Conservation (phyloP, 208 protist species). For the Trypanosoma melophagium region DNA sequence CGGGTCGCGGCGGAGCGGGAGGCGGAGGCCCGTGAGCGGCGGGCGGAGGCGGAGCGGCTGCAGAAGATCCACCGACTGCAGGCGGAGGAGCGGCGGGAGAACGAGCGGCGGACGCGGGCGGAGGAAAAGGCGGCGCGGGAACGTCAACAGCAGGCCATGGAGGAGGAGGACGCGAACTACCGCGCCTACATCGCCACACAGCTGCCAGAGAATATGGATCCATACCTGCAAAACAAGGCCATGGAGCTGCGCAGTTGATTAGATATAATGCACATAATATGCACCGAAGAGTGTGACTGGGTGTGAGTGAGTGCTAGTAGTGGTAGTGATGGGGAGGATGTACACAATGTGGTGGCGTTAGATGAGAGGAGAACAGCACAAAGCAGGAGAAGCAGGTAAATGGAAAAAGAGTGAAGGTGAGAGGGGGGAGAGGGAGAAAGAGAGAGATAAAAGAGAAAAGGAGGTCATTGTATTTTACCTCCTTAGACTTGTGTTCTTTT, state of each 20-base stretch:
- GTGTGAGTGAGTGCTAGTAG: slow-evolving; percentile 1
- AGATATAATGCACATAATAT: not conserved
- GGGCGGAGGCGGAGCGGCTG: slow-evolving; percentile 41
- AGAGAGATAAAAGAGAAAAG: not conserved
- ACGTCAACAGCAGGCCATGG: slow-evolving; percentile 33
- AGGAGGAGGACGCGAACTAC: slow-evolving; percentile 59
- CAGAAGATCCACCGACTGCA: slow-evolving; percentile 61
- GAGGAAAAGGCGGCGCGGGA: slow-evolving; percentile 38
- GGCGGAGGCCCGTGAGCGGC: slow-evolving; percentile 34
- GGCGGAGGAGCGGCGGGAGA: slow-evolving; percentile 64
- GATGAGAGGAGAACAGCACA: not conserved
- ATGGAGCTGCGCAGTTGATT: slow-evolving; percentile 31
- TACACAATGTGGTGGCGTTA: not conserved
- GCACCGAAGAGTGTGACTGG: not conserved
- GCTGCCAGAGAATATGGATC: slow-evolving; percentile 62
- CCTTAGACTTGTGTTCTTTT: not conserved
- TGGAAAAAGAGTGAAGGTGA: not conserved
- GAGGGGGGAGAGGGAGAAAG: not conserved
- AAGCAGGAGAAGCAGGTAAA: not conserved
- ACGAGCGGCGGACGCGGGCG: slow-evolving; percentile 40
- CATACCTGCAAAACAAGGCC: slow-evolving; percentile 51
- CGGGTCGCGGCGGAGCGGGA: slow-evolving; percentile 42
- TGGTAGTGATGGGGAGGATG: slow-evolving; percentile 1
- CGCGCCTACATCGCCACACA: slow-evolving; percentile 59
- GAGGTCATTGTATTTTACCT: not conserved